A percentile compares a stretch with the other conserved stretches of the same genome.
Conservation (phyloP, 192 early-diverging fungal genomes). For the Podila epicladia region DNA sequence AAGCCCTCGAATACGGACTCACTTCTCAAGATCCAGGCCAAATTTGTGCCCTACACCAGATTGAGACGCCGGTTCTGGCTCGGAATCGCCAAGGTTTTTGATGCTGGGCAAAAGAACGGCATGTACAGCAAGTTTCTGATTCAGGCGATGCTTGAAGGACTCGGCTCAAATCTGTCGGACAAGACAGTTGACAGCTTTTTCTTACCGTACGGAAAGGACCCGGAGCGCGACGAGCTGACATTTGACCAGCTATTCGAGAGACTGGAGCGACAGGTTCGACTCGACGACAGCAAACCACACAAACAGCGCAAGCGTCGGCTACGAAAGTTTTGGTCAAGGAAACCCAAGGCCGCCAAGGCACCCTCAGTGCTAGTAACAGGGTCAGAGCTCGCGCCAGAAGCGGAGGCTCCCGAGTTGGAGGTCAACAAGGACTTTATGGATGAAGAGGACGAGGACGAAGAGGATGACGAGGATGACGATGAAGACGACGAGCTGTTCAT, state of each 20-base stretch:
- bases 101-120: conserved; percentile 64
- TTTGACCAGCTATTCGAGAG: conserved; percentile 72
- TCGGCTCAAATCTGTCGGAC: conserved; percentile 74
- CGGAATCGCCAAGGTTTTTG: conserved; percentile 72
- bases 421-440: background rate
- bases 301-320: conserved; percentile 28
- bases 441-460: conserved; percentile 28
- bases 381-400: too few species aligned
- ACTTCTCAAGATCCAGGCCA: conserved; percentile 62
- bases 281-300: conserved; percentile 27
- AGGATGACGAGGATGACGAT: conserved; percentile 23
- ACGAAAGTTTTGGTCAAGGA: conserved; percentile 36
- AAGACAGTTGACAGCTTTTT: conserved; percentile 73
- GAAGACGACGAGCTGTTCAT: conserved; percentile 38
- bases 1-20: conserved; percentile 37
- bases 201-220: conserved; percentile 58
- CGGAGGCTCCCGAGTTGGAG: background rate
- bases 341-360: conserved; percentile 6
- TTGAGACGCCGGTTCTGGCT: conserved; percentile 80
- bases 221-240: conserved; percentile 67
- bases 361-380: background rate
- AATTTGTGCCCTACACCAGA: conserved; percentile 76
- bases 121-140: conserved; percentile 59
- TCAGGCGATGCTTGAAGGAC: conserved; percentile 74
- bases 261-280: conserved; percentile 61